Base-by-base conservation (phyloP, 108 stramenopile species). In the Mayamaea pseudoterrestris region DNA sequence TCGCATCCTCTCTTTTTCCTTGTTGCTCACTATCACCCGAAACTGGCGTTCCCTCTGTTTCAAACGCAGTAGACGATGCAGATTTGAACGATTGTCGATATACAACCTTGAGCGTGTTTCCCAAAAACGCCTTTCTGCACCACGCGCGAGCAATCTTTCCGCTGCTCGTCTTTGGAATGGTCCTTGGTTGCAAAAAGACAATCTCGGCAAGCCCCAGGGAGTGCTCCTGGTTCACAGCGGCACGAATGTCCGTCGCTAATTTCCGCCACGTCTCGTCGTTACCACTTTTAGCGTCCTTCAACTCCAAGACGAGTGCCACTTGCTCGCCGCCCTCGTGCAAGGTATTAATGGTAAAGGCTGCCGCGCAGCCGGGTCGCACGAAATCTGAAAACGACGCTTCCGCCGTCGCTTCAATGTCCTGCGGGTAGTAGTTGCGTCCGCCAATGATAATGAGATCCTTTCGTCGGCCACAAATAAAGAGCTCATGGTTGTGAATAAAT, bases 401-500 rank as follows among this genome's bases (percentile, higher is more conserved):
- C 3, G 82, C 96, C 12, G 94, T 84, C 18, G 79, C 76, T 60
- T 99, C 98, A 6, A 99, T 65, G 60, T 99, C 98, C 60, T 98
- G 97, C 2, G 99, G 99, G 59, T 97, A 99, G 48, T 98, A 92
- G 59, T 99, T 99, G 14, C 93, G 58, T 1, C 99, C 99, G 7
- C 92, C 76, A 11, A 98, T 75, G 50, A 99, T 99, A 52, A 99
- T 90, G 35, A 99, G 69, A 73, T 99, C 99, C 69, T 99, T 98
- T 22, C 90, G 58, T 39, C 97, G 71, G 9, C 95, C 94, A 49
- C 88, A 90, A 49, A 99, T 80, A 65, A 94, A 99, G 11, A 99
- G 66, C 58, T 99, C 95, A 1, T 66, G 73, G 0, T 86, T 50
- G 60, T 94, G 80, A 14, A 98, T 11, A 58, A 99, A 99, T 4